A percentile compares a stretch with the other conserved stretches of the same genome.
These are phyloP conservation scores for Inga laurina DNA, from an alignment of 306 rosid species.

Conservation along the genomic window DNA sequence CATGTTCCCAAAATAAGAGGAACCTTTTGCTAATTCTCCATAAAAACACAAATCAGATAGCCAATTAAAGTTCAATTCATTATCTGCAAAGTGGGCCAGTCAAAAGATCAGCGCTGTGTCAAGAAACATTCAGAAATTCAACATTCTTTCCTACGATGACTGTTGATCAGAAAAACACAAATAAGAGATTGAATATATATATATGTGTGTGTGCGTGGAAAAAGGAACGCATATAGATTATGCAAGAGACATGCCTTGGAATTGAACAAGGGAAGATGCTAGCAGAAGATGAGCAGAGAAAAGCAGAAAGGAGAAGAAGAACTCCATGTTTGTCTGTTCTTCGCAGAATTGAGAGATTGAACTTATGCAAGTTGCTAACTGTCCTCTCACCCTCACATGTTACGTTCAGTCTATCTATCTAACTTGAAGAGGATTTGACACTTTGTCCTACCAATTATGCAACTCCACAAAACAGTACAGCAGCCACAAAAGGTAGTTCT, in stretches of 20 bases:
- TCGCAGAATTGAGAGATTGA: conserved; percentile 8
- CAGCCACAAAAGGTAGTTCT: not conserved
- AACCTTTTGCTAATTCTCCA: conserved; percentile 6
- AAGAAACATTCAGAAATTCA: not conserved
- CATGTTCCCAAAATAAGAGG: not conserved
- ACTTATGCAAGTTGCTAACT: not conserved
- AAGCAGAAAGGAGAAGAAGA: conserved; percentile 44
- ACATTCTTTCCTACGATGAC: not conserved
- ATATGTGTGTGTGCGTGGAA: not conserved
- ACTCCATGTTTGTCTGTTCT: conserved; percentile 40
- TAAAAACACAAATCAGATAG: not conserved
- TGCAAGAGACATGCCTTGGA: conserved; percentile 44
- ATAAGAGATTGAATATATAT: not conserved
- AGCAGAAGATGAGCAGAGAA: conserved; percentile 44
- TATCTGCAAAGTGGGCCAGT: not conserved
- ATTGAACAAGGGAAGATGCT: conserved; percentile 38
- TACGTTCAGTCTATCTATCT: not conserved
- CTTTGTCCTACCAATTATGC: not conserved
- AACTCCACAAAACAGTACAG: not conserved
- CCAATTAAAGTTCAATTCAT: not conserved
- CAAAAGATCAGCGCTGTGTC: not conserved
- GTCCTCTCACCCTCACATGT: conserved; percentile 13
- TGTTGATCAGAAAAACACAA: not conserved
- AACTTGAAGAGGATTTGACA: not conserved
- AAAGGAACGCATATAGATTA: not conserved